Conservation (phyloP, 306 rosid species). For the Trichosanthes cucumerina region DNA sequence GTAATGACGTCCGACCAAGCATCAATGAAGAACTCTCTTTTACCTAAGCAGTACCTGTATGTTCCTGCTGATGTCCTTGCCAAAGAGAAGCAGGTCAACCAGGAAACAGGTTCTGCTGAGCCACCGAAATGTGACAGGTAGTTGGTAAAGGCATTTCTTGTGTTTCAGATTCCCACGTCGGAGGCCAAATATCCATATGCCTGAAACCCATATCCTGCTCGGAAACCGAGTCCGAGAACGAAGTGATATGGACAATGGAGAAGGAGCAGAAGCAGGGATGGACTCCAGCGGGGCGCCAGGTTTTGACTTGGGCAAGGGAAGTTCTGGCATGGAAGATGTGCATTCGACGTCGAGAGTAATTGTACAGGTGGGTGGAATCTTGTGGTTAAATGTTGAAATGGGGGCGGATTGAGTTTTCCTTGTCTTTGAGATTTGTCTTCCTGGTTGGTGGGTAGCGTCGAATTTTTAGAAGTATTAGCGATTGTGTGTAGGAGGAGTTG, state of each 20-base stretch:
- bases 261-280: background rate
- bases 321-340: background rate
- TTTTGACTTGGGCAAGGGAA: background rate
- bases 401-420: background rate
- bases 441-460: background rate
- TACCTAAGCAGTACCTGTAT: constrained; percentile 92
- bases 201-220: constrained; percentile 16
- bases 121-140: constrained; percentile 51
- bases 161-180: constrained; percentile 16
- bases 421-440: background rate
- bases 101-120: constrained; percentile 44
- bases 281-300: background rate
- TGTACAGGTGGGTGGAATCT: background rate
- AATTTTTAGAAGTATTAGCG: background rate
- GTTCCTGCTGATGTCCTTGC: constrained; percentile 93
- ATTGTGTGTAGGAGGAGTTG: background rate
- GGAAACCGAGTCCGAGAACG: background rate
- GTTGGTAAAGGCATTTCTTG: constrained; percentile 6
- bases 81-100: constrained; percentile 57
- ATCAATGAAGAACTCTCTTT: constrained; percentile 67
- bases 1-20: constrained; percentile 99
- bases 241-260: background rate
- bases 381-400: background rate
- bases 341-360: background rate
- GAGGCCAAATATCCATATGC: constrained; percentile 22